A percentile compares a stretch with the other conserved stretches of the same genome.
phyloP scores from a whole-genome alignment of 345 rosid species.

The Corchorus olitorius region DNA sequence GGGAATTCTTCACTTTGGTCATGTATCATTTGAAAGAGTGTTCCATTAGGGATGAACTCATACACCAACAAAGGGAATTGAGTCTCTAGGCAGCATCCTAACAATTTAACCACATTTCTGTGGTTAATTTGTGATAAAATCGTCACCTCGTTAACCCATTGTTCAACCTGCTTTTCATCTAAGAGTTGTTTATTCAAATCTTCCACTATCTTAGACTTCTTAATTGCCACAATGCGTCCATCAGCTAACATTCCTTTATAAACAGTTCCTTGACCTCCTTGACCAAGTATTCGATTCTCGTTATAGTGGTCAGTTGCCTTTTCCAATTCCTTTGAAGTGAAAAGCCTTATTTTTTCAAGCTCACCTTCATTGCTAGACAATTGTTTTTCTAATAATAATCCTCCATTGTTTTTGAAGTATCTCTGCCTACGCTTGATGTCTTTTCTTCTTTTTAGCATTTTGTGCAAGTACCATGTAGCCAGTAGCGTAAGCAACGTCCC shows the following conservation, averaged over 20 bases:
- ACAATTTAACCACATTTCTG: not conserved
- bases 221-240: too few species aligned
- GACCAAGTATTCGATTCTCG: too few species aligned
- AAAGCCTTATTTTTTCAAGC: not conserved
- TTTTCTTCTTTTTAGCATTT: not conserved
- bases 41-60: too few species aligned
- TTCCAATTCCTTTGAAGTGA: too few species aligned
- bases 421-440: not conserved
- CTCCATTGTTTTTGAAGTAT: not conserved
- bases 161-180: slow-evolving; percentile 11
- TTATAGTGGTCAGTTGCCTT: too few species aligned
- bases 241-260: too few species aligned
- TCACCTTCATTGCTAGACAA: not conserved
- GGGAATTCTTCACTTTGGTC: too few species aligned
- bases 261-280: too few species aligned
- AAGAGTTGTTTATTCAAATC: too few species aligned
- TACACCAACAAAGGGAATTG: not conserved
- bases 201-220: too few species aligned
- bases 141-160: slow-evolving; percentile 24
- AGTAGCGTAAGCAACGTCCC: not conserved
- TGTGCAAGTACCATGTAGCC: not conserved
- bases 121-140: slow-evolving; percentile 26
- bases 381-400: slow-evolving; percentile 1
- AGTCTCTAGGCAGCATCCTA: slow-evolving; percentile 3
- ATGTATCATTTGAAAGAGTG: too few species aligned